Percentiles rank a stretch among this genome's conserved stretches.
Evolutionary conservation across 2,329 filamentous ascomycete species (phyloP).

Genomic region (Fusarium secorum): DNA sequence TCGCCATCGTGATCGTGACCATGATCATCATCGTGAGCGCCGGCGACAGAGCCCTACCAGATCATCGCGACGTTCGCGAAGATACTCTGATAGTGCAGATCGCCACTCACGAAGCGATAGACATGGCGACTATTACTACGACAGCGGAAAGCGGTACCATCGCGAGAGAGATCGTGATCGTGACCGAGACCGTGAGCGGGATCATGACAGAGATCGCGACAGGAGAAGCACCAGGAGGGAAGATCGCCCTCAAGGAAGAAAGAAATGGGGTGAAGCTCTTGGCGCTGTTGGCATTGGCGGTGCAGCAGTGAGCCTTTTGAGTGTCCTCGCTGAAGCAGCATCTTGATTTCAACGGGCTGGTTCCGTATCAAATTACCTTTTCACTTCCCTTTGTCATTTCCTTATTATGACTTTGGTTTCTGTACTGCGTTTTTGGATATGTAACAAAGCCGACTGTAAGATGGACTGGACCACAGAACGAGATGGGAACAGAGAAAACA

Average conservation of each 20-base stretch:
- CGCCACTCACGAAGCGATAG: conserved; percentile 42
- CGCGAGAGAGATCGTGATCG: conserved; percentile 49
- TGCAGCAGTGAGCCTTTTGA: conserved; percentile 65
- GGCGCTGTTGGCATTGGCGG: conserved; percentile 67
- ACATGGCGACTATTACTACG: conserved; percentile 49
- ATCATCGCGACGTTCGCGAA: conserved; percentile 36
- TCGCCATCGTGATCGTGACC: conserved; percentile 44
- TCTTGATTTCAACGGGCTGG: conserved; percentile 28
- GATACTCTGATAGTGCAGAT: conserved; percentile 42
- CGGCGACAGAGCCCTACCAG: conserved; percentile 20
- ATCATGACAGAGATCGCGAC: conserved; percentile 48
- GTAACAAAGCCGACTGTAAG: conserved; percentile 1
- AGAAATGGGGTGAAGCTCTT: conserved; percentile 61
- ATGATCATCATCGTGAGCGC: conserved; percentile 39
- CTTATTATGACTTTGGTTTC: neutral
- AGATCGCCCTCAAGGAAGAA: conserved; percentile 52
- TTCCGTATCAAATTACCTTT: conserved; percentile 1
- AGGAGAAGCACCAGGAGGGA: conserved; percentile 50
- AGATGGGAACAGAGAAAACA: conserved; percentile 1
- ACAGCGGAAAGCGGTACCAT: conserved; percentile 48
- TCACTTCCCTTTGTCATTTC: conserved; percentile 2
- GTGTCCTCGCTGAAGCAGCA: conserved; percentile 66
- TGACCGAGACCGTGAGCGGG: conserved; percentile 7
- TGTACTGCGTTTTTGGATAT: neutral
- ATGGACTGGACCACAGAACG: conserved; percentile 30